Percentiles rank a stretch among this genome's conserved stretches.
Conservation (phyloP, 2,329 filamentous ascomycete species). For the Diaporthe batatas region DNA sequence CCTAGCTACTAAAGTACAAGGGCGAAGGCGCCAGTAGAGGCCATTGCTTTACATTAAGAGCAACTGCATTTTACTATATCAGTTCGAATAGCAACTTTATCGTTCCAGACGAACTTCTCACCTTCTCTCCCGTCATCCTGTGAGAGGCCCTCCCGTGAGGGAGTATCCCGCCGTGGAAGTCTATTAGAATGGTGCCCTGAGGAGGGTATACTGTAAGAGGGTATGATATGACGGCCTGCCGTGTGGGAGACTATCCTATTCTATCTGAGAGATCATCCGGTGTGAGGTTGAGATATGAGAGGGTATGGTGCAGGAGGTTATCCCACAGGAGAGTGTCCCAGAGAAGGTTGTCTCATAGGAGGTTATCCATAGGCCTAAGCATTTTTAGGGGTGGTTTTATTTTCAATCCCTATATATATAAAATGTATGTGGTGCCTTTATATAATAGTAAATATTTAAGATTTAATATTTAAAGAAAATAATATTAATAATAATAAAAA, state of each 20-base stretch:
- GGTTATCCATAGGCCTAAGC: neutral
- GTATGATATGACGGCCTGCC: neutral
- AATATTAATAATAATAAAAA: too few relatives aligned
- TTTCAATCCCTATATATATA: too few relatives aligned
- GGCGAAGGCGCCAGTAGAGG: neutral
- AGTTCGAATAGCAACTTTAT: constrained; percentile 6
- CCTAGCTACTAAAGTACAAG: too few relatives aligned
- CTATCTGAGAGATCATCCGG: neutral
- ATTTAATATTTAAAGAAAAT: too few relatives aligned
- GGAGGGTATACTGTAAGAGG: neutral
- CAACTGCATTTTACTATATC: neutral
- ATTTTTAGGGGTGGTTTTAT: too few relatives aligned
- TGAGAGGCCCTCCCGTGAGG: too few relatives aligned
- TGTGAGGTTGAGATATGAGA: neutral
- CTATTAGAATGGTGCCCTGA: too few relatives aligned
- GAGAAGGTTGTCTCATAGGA: neutral
- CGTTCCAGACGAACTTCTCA: neutral
- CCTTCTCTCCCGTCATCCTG: neutral
- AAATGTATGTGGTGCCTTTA: too few relatives aligned
- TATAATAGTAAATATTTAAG: too few relatives aligned
- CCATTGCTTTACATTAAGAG: neutral
- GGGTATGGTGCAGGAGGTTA: too few relatives aligned
- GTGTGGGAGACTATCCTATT: neutral
- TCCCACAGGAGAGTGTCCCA: too few relatives aligned
- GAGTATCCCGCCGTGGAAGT: too few relatives aligned